Evolutionary conservation across 352 stramenopile genomes (phyloP), one percentile per base, ranked within the genome.

Genomic region (Phytophthora sojae): DNA sequence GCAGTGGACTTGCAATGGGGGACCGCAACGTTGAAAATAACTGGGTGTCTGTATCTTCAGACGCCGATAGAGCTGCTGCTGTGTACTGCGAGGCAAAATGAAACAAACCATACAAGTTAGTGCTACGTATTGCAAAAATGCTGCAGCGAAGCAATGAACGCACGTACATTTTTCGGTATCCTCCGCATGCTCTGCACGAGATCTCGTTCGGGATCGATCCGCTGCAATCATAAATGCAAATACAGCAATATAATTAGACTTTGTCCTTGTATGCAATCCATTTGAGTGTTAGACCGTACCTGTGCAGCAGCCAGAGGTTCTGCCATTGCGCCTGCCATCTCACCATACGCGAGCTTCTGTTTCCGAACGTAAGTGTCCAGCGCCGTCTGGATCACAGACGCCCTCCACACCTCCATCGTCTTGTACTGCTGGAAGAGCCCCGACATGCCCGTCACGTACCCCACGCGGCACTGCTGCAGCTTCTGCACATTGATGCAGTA

Each of bases 371-470:
- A 94, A 35, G 78, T 93, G 51, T 94, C 88, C 19, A 96, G 56
- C 12, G 85, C 82, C 1, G 86, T 92, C 51, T 96, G 86, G 19
- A 92, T 81, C 37, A 96, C 86, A 0, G 88, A 88, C 4, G 83
- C 77, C 47, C 88, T 79, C 64, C 89, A 71, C 6, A 93, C 70
- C 50, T 96, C 88, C 30, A 96, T 80, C 37, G 80, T 90, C 61
- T 96, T 96, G 68, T 93, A 94, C 67, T 94, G 83, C 60, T 93
- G 82, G 37, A 96, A 96, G 6, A 94, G 79, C 9, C 66, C 69
- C 12, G 88, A 83, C 88, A 96, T 96, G n/a, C 83, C 81, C 49
- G 88, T 96, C 30, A 96, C 88, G 57, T 96, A 96, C 63, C 89
- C 82, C 58, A 93, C 79, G 26, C 88, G 86, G 52, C 61, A 77